Conservation (phyloP, 2,329 filamentous ascomycete species). For the Paecilomyces dactylethromorphus region DNA sequence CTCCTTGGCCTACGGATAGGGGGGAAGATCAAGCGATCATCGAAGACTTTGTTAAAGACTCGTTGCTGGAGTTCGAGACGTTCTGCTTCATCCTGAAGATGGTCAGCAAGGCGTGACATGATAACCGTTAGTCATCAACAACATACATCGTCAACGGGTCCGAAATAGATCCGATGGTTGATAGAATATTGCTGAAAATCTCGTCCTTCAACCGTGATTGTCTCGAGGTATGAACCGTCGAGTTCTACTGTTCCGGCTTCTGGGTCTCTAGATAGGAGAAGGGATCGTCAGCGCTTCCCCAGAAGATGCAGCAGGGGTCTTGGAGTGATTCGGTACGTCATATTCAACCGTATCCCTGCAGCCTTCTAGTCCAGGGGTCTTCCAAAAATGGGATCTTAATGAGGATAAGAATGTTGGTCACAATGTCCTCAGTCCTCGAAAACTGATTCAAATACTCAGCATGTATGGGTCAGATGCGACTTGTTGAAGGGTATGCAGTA, state of each 20-base stretch:
- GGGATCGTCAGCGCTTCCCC: conserved; percentile 18
- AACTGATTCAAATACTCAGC: not conserved
- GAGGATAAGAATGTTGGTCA: not conserved
- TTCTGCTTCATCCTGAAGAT: conserved; percentile 58
- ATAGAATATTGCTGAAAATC: conserved; percentile 63
- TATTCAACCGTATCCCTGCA: conserved; percentile 6
- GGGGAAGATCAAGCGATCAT: conserved; percentile 64
- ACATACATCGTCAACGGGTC: conserved; percentile 64
- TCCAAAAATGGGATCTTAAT: not conserved
- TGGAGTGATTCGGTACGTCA: conserved; percentile 21
- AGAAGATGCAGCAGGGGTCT: conserved; percentile 2
- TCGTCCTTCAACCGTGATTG: conserved; percentile 55
- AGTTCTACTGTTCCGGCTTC: conserved; percentile 44
- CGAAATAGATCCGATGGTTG: conserved; percentile 59
- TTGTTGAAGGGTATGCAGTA: not conserved
- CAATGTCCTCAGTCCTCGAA: not conserved
- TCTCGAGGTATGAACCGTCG: conserved; percentile 54
- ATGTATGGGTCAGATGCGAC: not conserved
- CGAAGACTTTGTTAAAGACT: conserved; percentile 59
- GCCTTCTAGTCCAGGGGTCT: not conserved
- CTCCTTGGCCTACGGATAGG: conserved; percentile 51
- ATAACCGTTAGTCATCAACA: conserved; percentile 5
- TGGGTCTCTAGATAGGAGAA: conserved; percentile 28
- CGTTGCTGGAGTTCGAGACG: conserved; percentile 58
- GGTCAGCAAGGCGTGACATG: conserved; percentile 4